Conservation (phyloP, 2,329 filamentous ascomycete genomes). For the Aspergillus chevalieri region DNA sequence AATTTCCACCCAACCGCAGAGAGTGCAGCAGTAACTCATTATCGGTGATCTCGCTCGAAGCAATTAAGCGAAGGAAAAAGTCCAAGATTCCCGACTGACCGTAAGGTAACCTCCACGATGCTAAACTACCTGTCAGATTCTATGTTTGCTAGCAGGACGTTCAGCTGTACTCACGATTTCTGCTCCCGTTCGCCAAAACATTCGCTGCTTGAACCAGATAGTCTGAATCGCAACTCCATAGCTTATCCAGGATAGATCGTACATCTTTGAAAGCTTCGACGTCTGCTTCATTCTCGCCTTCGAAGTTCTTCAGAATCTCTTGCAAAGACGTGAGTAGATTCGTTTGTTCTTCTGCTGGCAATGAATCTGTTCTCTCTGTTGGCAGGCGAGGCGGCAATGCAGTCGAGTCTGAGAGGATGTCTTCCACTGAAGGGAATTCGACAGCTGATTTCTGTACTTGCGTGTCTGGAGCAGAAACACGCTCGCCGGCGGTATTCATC, state of each 20-base stretch:
- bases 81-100: conserved; percentile 36
- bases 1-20: conserved; percentile 40
- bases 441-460: conserved; percentile 2
- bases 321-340: conserved; percentile 30
- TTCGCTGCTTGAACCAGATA: conserved; percentile 32
- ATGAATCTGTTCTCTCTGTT: conserved; percentile 8
- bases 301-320: conserved; percentile 20
- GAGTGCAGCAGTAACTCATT: conserved; percentile 33
- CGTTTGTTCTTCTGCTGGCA: conserved; percentile 25
- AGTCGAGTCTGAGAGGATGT: conserved; percentile 21
- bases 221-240: conserved; percentile 33
- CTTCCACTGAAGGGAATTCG: conserved; percentile 19
- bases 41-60: conserved; percentile 24
- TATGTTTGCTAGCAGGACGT: not conserved
- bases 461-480: not conserved
- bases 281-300: conserved; percentile 17
- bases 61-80: conserved; percentile 36
- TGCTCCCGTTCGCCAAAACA: conserved; percentile 37
- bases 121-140: conserved; percentile 18
- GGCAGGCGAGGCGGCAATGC: conserved; percentile 16
- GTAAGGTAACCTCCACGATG: conserved; percentile 34
- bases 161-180: conserved; percentile 32
- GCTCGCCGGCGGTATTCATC: conserved; percentile 10
- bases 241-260: conserved; percentile 23
- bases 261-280: conserved; percentile 21